A percentile compares a stretch with the other conserved stretches of the same genome.
Evolutionary conservation across 2,329 filamentous ascomycete species (phyloP).

Genomic region (Graphilbum fragrans): DNA sequence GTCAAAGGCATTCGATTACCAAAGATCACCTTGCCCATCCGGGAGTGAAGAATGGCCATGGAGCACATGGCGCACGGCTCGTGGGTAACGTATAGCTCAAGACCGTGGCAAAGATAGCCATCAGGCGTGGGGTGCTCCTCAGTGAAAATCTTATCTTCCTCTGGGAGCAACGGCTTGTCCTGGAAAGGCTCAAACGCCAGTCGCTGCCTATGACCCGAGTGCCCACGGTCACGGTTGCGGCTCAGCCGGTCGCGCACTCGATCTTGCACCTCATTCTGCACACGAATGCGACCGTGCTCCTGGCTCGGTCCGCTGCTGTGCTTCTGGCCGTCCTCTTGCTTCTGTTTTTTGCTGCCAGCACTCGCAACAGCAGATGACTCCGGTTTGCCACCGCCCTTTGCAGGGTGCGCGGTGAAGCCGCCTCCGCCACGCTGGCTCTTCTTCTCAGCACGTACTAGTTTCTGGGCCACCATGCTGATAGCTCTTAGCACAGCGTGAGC

Average conservation of each 20-base stretch:
- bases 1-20: slow-evolving; percentile 65
- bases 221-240: slow-evolving; percentile 10
- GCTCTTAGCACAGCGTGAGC: slow-evolving; percentile 67
- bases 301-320: background rate
- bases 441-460: slow-evolving; percentile 45
- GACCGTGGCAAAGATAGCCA: slow-evolving; percentile 85
- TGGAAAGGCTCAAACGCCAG: slow-evolving; percentile 52
- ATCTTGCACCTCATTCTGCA: slow-evolving; percentile 11
- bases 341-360: background rate
- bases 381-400: background rate
- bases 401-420: background rate
- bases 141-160: slow-evolving; percentile 51
- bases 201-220: slow-evolving; percentile 19
- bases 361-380: background rate
- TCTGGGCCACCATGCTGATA: slow-evolving; percentile 70
- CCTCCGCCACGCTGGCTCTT: slow-evolving; percentile 14
- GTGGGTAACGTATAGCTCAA: slow-evolving; percentile 90
- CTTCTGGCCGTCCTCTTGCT: background rate
- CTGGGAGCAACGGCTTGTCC: slow-evolving; percentile 53
- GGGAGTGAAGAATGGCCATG: slow-evolving; percentile 90
- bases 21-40: slow-evolving; percentile 80
- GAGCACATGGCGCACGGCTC: slow-evolving; percentile 95
- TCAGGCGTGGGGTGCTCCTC: slow-evolving; percentile 56
- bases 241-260: slow-evolving; percentile 11
- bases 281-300: background rate